These are phyloP conservation scores for Fusarium brachygibbosum DNA, from an alignment of 2,329 filamentous ascomycete species.

Conservation along the genomic window DNA sequence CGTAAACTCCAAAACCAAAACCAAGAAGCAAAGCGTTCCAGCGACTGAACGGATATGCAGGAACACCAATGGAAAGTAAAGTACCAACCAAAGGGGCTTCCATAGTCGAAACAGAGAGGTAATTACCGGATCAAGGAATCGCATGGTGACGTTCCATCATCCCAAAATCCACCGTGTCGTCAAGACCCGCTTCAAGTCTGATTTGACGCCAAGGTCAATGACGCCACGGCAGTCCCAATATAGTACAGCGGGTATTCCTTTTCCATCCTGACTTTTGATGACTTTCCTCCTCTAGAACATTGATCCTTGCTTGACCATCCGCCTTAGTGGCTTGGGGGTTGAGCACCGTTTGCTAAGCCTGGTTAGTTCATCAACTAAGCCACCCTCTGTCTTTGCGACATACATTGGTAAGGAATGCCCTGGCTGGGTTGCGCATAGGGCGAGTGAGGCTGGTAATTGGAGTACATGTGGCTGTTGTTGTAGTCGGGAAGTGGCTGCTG, in stretches of 20 bases:
- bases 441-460: conserved; percentile 70
- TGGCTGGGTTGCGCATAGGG: conserved; percentile 69
- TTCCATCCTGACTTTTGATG: conserved; percentile 49
- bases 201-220: conserved; percentile 1
- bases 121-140: conserved; percentile 29
- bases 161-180: conserved; percentile 5
- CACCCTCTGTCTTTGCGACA: conserved; percentile 47
- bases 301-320: conserved; percentile 30
- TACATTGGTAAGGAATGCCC: conserved; percentile 72
- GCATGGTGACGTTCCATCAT: conserved; percentile 9
- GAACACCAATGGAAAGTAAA: background rate
- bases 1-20: conserved; percentile 48
- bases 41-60: conserved; percentile 17
- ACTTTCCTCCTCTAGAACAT: conserved; percentile 48
- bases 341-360: conserved; percentile 53
- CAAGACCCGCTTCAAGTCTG: background rate
- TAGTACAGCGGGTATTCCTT: conserved; percentile 49
- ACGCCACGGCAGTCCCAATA: conserved; percentile 40
- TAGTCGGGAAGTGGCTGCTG: conserved; percentile 70
- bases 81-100: background rate
- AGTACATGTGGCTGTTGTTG: conserved; percentile 66
- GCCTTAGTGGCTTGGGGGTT: conserved; percentile 53
- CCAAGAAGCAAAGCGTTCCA: conserved; percentile 30
- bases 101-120: conserved; percentile 30
- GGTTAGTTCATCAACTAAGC: conserved; percentile 34